phyloP scores from a whole-genome alignment of 257 asterid species.

The Solanum bulbocastanum region DNA sequence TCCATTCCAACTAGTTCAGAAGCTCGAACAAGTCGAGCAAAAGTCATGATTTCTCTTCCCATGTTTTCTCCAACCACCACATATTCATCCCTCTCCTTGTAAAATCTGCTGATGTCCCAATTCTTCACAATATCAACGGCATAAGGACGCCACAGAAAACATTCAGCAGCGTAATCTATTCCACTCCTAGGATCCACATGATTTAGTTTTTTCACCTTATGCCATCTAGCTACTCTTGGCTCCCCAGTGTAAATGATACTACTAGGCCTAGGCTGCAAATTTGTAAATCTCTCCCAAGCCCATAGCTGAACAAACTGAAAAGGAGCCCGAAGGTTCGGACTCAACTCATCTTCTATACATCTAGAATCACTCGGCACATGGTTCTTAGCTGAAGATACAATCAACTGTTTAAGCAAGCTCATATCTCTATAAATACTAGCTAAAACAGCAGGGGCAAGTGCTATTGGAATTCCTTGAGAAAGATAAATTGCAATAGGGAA shows the following conservation, averaged over 20 bases:
- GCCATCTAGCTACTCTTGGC: conserved; percentile 32
- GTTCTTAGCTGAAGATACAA: not conserved
- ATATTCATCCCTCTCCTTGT: conserved; percentile 2
- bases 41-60: not conserved
- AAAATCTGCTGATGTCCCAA: not conserved
- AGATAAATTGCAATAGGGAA: conserved; percentile 17
- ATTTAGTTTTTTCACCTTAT: not conserved
- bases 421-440: conserved; percentile 2
- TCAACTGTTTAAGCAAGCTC: not conserved
- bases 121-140: not conserved
- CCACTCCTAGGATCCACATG: not conserved
- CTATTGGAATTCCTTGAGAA: conserved; percentile 11
- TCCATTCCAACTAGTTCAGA: conserved; percentile 20
- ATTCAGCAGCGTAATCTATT: not conserved
- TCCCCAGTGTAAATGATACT: not conserved
- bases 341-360: not conserved
- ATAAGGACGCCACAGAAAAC: conserved; percentile 23
- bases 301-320: conserved; percentile 24
- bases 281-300: conserved; percentile 37
- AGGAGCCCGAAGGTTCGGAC: not conserved
- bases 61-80: not conserved
- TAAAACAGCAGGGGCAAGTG: conserved; percentile 26
- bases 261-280: conserved; percentile 2
- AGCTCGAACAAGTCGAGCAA: conserved; percentile 9
- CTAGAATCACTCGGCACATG: not conserved